phyloP scores from a whole-genome alignment of 768 basidiomycete species.

The Rossbeevera mucosa region DNA sequence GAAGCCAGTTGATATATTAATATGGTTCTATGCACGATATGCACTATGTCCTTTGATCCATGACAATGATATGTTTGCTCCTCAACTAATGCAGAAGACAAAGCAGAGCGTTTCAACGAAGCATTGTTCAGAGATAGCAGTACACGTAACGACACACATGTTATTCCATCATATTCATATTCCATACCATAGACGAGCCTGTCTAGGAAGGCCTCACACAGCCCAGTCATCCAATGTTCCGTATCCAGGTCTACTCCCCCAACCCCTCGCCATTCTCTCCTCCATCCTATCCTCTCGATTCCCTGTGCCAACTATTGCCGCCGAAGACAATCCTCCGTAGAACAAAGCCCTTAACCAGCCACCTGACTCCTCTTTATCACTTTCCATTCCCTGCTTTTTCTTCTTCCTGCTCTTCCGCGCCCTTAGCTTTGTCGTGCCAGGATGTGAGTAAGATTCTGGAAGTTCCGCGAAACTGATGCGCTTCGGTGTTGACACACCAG shows the following conservation, averaged over 20 bases:
- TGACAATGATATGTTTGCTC: constrained; percentile 13
- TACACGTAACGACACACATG: constrained; percentile 1
- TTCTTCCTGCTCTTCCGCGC: constrained; percentile 29
- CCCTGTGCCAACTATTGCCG: constrained; percentile 14
- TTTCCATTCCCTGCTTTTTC: constrained; percentile 33
- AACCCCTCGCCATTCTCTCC: constrained; percentile 48
- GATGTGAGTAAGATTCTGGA: constrained; percentile 56
- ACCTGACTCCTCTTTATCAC: constrained; percentile 21
- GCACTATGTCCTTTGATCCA: constrained; percentile 6
- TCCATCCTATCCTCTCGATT: constrained; percentile 47
- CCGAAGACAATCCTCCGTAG: constrained; percentile 21
- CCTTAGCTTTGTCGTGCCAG: constrained; percentile 34
- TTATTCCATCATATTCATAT: constrained; percentile 7
- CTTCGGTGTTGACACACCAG: constrained; percentile 58
- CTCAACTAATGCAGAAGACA: neutral
- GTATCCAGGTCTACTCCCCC: constrained; percentile 40
- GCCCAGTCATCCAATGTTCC: constrained; percentile 56
- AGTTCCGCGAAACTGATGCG: constrained; percentile 76
- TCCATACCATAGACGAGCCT: neutral
- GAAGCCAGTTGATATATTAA: neutral
- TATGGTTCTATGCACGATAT: constrained; percentile 16
- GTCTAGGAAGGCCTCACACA: constrained; percentile 27
- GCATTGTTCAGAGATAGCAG: constrained; percentile 1
- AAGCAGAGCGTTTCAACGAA: neutral
- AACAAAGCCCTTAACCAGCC: constrained; percentile 25